Evolutionary conservation across 352 stramenopile species (phyloP).

Genomic region (Phytophthora sp.): DNA sequence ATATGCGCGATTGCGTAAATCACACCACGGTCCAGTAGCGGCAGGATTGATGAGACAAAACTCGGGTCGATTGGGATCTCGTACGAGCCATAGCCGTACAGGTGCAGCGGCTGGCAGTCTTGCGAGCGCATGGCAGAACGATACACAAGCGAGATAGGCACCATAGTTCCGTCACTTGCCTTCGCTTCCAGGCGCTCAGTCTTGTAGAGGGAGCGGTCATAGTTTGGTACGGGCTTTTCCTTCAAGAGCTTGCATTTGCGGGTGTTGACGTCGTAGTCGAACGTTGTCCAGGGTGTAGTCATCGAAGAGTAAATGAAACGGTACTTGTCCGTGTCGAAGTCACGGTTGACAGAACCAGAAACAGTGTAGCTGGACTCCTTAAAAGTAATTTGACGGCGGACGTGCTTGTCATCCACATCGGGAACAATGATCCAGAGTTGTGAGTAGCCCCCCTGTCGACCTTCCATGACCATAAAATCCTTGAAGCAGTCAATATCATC

Average conservation of each 20-base stretch:
- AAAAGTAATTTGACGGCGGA: constrained; percentile 81
- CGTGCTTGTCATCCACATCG: constrained; percentile 51
- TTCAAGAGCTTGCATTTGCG: constrained; percentile 87
- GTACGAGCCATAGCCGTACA: constrained; percentile 98
- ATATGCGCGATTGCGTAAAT: constrained; percentile 98
- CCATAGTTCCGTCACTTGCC: constrained; percentile 85
- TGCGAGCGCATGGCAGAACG: constrained; percentile 63
- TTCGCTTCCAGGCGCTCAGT: constrained; percentile 91
- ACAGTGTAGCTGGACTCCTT: constrained; percentile 92
- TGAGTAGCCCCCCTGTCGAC: constrained; percentile 86
- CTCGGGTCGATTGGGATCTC: constrained; percentile 93
- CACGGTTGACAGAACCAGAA: constrained; percentile 71
- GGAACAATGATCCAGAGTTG: constrained; percentile 86
- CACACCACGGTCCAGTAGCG: constrained; percentile 95
- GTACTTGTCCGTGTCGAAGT: constrained; percentile 91
- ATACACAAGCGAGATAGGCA: constrained; percentile 88
- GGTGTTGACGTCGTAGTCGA: constrained; percentile 85
- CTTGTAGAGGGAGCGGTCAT: constrained; percentile 92
- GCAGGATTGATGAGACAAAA: constrained; percentile 91
- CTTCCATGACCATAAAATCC: constrained; percentile 84
- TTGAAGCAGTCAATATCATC: constrained; percentile 91
- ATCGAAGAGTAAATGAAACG: constrained; percentile 94
- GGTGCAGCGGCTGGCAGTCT: constrained; percentile 77
- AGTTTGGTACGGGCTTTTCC: constrained; percentile 92
- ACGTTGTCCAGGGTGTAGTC: constrained; percentile 89